These are phyloP conservation scores for Rhizopus sp. DNA, from an alignment of 371 early-diverging fungal genomes.

Conservation along the genomic window DNA sequence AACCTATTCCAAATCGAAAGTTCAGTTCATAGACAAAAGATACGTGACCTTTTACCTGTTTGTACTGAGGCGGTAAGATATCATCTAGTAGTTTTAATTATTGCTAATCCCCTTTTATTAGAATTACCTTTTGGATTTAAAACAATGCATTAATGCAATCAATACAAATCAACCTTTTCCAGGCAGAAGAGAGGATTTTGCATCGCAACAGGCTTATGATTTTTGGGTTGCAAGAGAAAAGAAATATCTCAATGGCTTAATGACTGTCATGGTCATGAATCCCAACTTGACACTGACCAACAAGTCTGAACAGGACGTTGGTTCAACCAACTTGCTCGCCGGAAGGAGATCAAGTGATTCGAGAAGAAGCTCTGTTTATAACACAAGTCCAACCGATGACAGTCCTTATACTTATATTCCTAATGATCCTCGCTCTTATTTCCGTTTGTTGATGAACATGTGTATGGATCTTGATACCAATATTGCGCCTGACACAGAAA, in stretches of 20 bases:
- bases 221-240: conserved; percentile 51
- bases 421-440: conserved; percentile 57
- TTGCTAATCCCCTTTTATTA: conserved; percentile 12
- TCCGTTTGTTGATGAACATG: conserved; percentile 57
- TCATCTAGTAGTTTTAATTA: not conserved
- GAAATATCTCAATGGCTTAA: conserved; percentile 46
- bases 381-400: conserved; percentile 8
- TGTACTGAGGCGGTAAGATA: conserved; percentile 51
- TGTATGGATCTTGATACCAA: conserved; percentile 59
- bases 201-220: conserved; percentile 42
- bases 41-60: conserved; percentile 42
- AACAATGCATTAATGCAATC: conserved; percentile 50
- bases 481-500: conserved; percentile 49
- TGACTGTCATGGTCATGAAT: conserved; percentile 49
- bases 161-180: conserved; percentile 51
- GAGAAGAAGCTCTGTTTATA: conserved; percentile 14
- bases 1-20: conserved; percentile 44
- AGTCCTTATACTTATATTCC: conserved; percentile 56
- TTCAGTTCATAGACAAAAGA: conserved; percentile 39
- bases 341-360: conserved; percentile 16
- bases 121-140: conserved; percentile 48
- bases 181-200: conserved; percentile 51
- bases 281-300: conserved; percentile 37
- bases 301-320: conserved; percentile 40
- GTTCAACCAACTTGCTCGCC: conserved; percentile 35